Percentiles rank a stretch among this genome's conserved stretches.
Conservation (phyloP, 305 asterid species). For the Fraxinus nigra region DNA sequence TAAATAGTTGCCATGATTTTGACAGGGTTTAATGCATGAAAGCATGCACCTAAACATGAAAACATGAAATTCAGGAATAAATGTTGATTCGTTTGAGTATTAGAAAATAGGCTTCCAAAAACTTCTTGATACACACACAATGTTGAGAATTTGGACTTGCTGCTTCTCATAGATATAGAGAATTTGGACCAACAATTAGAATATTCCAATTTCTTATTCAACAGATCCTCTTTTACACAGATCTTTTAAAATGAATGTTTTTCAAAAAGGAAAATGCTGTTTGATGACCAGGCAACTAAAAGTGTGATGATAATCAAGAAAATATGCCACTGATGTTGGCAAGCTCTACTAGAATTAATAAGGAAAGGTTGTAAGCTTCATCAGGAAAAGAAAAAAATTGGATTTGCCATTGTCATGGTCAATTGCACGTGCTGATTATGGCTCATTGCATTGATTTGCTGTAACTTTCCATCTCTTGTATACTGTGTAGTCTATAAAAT, state of each 20-base stretch:
- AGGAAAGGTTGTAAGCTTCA: neutral
- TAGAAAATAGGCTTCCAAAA: neutral
- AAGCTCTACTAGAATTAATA: neutral
- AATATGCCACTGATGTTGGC: neutral
- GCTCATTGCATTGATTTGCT: neutral
- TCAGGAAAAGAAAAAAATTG: neutral
- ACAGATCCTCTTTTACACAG: neutral
- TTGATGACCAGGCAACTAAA: neutral
- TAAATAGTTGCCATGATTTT: neutral
- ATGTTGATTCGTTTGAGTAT: neutral
- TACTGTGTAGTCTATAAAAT: neutral
- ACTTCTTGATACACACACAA: neutral
- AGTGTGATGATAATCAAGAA: neutral
- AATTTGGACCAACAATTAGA: neutral
- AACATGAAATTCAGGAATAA: neutral
- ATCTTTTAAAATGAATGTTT: neutral
- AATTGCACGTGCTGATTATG: neutral
- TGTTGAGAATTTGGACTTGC: neutral
- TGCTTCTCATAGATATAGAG: neutral
- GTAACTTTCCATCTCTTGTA: neutral
- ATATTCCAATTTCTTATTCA: neutral
- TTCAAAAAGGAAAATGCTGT: neutral
- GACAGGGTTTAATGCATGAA: neutral
- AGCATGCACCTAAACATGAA: neutral
- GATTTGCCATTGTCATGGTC: neutral